phyloP scores from a whole-genome alignment of 305 asterid species.

The Fraxinus dipetala region DNA sequence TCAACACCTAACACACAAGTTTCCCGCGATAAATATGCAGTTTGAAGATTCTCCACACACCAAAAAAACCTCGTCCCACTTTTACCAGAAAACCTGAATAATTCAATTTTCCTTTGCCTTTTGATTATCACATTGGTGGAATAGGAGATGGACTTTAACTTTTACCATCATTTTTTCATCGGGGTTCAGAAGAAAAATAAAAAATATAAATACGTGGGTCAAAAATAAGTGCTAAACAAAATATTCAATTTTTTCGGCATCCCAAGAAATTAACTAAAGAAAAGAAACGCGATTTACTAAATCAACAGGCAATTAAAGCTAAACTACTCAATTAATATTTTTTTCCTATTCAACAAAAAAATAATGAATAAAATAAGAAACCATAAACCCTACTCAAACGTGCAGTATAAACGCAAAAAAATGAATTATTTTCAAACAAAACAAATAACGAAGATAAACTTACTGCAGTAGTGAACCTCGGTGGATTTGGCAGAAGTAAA shows the following conservation, averaged over 20 bases:
- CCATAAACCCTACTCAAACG: not conserved
- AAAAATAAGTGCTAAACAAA: not conserved
- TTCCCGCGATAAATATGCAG: not conserved
- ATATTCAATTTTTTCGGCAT: not conserved
- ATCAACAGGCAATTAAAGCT: not conserved
- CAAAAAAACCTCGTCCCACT: not conserved
- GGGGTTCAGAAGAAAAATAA: not conserved
- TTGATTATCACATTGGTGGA: no score
- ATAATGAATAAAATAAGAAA: not conserved
- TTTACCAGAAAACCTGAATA: not conserved
- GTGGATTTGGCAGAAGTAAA: slow-evolving; percentile 42
- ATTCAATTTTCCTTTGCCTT: not conserved
- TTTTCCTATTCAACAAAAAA: not conserved
- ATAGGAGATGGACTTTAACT: not conserved
- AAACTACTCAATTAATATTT: not conserved
- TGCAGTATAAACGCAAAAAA: not conserved
- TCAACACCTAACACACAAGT: not conserved
- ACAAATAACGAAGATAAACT: no score
- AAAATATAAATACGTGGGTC: no score
- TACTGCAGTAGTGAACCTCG: slow-evolving; percentile 29
- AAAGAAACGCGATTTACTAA: not conserved
- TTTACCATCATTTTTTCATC: not conserved
- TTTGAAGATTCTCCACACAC: not conserved
- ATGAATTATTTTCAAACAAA: no score
- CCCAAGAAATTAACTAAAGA: not conserved